Evolutionary conservation across 2,329 filamentous ascomycete species (phyloP), one percentile per base, ranked within the genome.

Genomic region (Parascedosporium putredinis): DNA sequence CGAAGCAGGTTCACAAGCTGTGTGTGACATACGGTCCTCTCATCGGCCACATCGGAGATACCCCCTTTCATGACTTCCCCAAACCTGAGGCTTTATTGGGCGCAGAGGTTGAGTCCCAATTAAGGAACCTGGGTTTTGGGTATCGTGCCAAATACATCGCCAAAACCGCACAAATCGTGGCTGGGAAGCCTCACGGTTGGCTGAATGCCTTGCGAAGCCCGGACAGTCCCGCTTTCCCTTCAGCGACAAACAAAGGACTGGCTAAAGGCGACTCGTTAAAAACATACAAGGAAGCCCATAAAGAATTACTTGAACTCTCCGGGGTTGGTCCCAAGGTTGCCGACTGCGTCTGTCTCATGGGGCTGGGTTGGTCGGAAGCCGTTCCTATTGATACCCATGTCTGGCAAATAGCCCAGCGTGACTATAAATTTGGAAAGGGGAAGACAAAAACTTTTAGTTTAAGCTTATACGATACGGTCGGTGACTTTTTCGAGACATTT

Each of bases 341-440:
- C 5, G 94, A 98, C 63, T 98, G 94, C 61, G 90, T 97, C 6
- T 95, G 87, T 61, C 71, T 98, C 18, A 96, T 98, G 86, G 94
- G 94, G 0, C 69, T 98, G 12, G 91, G 90, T 24, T 98, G 94
- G 91, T 86, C 86, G 27, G 91, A 97, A 66, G 83, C 90, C 2
- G 90, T 98, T 1, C 93, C 93, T 0, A 87, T 98, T 27, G 93
- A 98, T 65, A 98, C 94, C 1, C 94, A 98, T 67, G 88, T 98
- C 10, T 97, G 90, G 91, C 90, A 97, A 70, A 97, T 98, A 60
- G 94, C 93, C 1, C 88, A 94, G 64, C 77, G 93, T 49, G 93
- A 98, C 65, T 98, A 98, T 68, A 89, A 84, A 52, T 95, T 98
- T 59, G 87, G 88, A 5, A 91, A 88, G 60, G 81, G 79, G 7